These are phyloP conservation scores for Sporothrix inflata DNA, from an alignment of 2,329 filamentous ascomycete species.

Conservation along the genomic window DNA sequence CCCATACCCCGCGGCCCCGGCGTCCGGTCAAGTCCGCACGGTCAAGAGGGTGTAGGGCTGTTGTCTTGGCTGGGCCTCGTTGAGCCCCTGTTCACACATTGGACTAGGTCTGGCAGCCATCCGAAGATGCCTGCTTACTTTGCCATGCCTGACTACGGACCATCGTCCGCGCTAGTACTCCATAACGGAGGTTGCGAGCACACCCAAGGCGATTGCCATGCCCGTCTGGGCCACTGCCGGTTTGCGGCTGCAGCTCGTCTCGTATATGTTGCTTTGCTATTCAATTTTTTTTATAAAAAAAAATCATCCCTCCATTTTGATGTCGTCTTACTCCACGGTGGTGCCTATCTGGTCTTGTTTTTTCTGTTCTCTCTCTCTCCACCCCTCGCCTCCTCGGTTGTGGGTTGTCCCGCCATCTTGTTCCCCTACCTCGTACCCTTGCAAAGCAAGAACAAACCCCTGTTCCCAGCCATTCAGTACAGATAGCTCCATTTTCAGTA, in stretches of 20 bases:
- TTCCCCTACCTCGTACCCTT: neutral
- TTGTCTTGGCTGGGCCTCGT: neutral
- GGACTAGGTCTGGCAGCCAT: neutral
- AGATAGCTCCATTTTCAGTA: neutral
- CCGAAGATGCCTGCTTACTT: neutral
- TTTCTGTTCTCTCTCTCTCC: neutral
- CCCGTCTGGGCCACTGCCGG: neutral
- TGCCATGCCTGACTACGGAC: neutral
- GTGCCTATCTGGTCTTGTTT: neutral
- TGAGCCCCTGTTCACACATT: neutral
- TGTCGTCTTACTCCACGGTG: neutral
- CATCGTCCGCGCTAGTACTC: neutral
- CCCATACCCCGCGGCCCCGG: neutral
- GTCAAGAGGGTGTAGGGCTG: conserved; percentile 7
- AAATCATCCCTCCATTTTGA: too few relatives aligned
- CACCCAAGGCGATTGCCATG: neutral
- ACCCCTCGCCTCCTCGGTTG: neutral
- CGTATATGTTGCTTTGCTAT: too few relatives aligned
- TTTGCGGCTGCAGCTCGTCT: neutral
- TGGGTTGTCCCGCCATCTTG: neutral
- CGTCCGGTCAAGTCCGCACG: neutral
- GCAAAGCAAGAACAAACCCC: neutral
- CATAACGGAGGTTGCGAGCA: neutral
- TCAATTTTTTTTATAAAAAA: too few relatives aligned
- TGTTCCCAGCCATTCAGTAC: neutral